Base-by-base conservation (phyloP, 2,329 filamentous ascomycete genomes). In the Podosphaera xanthii region DNA sequence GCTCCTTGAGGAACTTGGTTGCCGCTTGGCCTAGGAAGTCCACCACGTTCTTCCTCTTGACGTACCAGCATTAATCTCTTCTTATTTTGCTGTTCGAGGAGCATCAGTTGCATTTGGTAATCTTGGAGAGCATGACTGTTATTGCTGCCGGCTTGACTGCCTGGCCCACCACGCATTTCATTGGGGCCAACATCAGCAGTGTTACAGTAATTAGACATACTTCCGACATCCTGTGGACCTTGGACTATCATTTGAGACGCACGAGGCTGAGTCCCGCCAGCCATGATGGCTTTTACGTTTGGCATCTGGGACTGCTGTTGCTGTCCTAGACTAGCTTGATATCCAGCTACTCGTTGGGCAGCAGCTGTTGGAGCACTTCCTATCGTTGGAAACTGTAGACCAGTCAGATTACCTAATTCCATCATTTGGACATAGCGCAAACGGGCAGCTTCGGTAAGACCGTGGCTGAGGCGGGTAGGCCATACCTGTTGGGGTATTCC, bases 61-160 rank as follows among this genome's bases (percentile, higher is more conserved):
- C 86, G 81, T 44, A 86, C 86, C 85, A 89, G 88, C 75, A 89
- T 82, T 56, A 91, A 75, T 22, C 86, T 77, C 71, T 89, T 90
- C 76, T 90, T 91, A 66, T 91, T 91, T 71, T 91, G 86, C 71
- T 90, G 86, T 71, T 91, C 86, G 14, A 91, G 77, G 57, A 90
- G 72, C 86, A 90, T 91, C 68, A 91, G 73, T 70, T 91, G 86
- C 86, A 90, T 90, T 73, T 91, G 86, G 67, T 91, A 91, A 70
- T 92, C 86, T 70, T 90, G 86, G 53, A 91, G 75, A 31, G 86
- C 86, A 69, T 90, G 86, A 69, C 88, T 91, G 71, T 66, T 66
- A 58, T 60, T 58, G 4, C 58, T 61, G 48, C 71, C 68, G 57
- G 69, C 70, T 61, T 63, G 64, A 60, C 71, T 74, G 46, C 72